Conservation (phyloP, 2,329 filamentous ascomycete species). For the Dichotomopilus funicola region DNA sequence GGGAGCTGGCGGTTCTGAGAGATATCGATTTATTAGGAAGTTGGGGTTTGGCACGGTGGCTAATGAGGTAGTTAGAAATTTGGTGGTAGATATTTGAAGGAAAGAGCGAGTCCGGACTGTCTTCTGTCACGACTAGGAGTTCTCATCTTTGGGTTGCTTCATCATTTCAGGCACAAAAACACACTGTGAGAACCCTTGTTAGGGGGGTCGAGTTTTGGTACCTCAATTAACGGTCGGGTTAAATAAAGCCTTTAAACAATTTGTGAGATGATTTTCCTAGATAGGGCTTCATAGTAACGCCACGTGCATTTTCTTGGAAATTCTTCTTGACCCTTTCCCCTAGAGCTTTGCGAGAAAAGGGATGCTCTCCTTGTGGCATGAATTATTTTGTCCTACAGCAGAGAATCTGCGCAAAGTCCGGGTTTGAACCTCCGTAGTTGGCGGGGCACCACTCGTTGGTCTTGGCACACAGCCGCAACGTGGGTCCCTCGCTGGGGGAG, state of each 20-base stretch:
- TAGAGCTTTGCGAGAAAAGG: no score
- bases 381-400: not conserved
- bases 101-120: not conserved
- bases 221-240: no score
- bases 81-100: not conserved
- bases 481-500: slow-evolving; percentile 11
- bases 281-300: no score
- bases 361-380: no score
- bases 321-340: no score
- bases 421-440: slow-evolving; percentile 15
- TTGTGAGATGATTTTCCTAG: no score
- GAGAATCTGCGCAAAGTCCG: slow-evolving; percentile 1
- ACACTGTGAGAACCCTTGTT: no score
- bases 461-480: slow-evolving; percentile 22
- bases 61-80: not conserved
- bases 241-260: no score
- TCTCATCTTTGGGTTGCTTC: not conserved
- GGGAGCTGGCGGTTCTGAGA: no score
- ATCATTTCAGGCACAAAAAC: not conserved
- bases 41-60: not conserved
- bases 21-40: no score
- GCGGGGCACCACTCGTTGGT: slow-evolving; percentile 11
- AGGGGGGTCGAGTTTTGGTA: no score
- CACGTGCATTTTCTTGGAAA: no score
- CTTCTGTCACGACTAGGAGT: not conserved